A percentile compares a stretch with the other conserved stretches of the same genome.
These are phyloP conservation scores for Poa pratensis DNA, from an alignment of 176 grass and related monocot species.

Conservation along the genomic window DNA sequence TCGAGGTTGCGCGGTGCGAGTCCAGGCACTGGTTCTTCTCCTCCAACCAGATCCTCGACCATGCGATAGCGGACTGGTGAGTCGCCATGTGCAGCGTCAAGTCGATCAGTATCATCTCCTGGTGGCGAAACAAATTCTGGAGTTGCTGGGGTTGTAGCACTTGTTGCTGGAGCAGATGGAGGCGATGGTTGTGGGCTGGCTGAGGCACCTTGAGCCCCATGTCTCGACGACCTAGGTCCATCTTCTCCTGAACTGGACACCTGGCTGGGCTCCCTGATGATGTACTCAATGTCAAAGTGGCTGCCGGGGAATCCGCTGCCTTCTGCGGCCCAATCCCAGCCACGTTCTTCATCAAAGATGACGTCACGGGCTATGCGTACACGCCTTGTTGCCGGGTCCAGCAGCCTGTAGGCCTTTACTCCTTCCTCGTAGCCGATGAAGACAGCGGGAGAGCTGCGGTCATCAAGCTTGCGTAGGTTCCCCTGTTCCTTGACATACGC, in stretches of 20 bases:
- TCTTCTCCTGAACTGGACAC: neutral
- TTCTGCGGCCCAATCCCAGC: neutral
- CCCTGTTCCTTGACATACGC: no score
- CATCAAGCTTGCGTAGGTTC: no score
- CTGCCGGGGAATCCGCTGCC: accelerated
- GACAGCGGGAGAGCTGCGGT: no score
- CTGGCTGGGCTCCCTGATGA: neutral
- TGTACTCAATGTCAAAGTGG: neutral
- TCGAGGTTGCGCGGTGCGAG: no score
- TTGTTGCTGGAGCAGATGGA: neutral
- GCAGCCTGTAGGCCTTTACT: neutral
- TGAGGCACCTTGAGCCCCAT: neutral
- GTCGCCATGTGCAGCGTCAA: no score
- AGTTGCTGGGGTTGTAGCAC: neutral
- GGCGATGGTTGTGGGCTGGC: neutral
- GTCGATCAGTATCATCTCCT: neutral
- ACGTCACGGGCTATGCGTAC: neutral
- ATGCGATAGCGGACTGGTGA: no score
- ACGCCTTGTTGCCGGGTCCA: neutral
- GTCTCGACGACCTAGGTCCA: neutral
- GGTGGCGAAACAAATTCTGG: neutral
- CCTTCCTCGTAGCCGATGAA: neutral
- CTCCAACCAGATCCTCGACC: no score
- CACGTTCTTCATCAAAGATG: neutral
- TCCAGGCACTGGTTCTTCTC: no score